phyloP scores from a whole-genome alignment of 495 filamentous ascomycete genomes.

The Massariosphaeria phaeospora region DNA sequence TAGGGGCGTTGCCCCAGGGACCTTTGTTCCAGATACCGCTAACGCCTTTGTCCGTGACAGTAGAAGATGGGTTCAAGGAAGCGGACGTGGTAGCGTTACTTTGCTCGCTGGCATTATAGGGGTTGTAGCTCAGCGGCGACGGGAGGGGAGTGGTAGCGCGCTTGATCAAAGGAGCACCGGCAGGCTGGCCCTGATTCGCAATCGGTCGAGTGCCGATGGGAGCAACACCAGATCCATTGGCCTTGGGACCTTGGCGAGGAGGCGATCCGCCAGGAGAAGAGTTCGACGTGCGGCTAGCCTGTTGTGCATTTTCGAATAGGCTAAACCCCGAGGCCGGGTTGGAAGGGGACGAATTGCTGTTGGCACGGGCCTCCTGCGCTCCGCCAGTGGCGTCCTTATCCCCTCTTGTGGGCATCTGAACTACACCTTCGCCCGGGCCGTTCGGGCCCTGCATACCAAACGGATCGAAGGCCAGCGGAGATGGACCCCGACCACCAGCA shows the following conservation, averaged over 20 bases:
- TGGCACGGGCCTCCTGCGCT: constrained; percentile 65
- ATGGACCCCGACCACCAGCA: constrained; percentile 50
- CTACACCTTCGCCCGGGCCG: constrained; percentile 41
- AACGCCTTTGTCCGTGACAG: constrained; percentile 36
- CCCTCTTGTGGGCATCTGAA: constrained; percentile 41
- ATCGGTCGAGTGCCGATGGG: constrained; percentile 89
- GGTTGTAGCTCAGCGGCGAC: constrained; percentile 76
- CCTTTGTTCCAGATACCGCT: constrained; percentile 38
- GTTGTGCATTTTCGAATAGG: constrained; percentile 66
- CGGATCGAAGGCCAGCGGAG: constrained; percentile 60
- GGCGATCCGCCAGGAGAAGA: constrained; percentile 89
- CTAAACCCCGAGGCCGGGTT: constrained; percentile 60
- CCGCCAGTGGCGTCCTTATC: constrained; percentile 44
- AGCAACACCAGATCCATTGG: constrained; percentile 64
- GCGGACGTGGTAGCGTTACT: constrained; percentile 49
- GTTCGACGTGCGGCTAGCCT: constrained; percentile 77
- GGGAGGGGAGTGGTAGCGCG: constrained; percentile 84
- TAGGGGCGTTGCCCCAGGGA: constrained; percentile 37
- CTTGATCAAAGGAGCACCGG: constrained; percentile 70
- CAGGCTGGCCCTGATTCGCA: constrained; percentile 47
- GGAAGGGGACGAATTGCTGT: constrained; percentile 81
- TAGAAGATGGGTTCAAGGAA: constrained; percentile 52
- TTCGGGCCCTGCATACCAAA: constrained; percentile 50
- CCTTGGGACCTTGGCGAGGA: constrained; percentile 58
- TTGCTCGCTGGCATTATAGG: constrained; percentile 55